A percentile compares a stretch with the other conserved stretches of the same genome.
phyloP scores from a whole-genome alignment of 768 basidiomycete species.

The Phaeotremella skinneri region DNA sequence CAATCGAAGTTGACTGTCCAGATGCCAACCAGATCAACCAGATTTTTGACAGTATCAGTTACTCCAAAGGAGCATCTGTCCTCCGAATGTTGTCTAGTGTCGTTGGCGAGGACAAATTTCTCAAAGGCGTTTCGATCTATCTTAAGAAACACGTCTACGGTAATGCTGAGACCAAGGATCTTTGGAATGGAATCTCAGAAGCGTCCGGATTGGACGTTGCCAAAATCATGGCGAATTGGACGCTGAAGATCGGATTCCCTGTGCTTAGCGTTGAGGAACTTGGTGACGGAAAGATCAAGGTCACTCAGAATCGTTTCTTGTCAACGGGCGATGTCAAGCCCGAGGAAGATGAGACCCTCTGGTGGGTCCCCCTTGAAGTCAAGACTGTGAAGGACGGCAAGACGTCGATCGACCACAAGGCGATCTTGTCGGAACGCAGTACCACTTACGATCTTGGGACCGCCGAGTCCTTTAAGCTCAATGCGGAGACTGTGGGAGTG shows the following conservation, averaged over 20 bases:
- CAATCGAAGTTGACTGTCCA: slow-evolving; percentile 85
- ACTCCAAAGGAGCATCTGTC: slow-evolving; percentile 69
- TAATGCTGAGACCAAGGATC: slow-evolving; percentile 78
- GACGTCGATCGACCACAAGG: slow-evolving; percentile 60
- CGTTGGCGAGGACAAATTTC: slow-evolving; percentile 83
- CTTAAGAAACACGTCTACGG: slow-evolving; percentile 81
- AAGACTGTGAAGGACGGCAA: slow-evolving; percentile 64
- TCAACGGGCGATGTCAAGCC: slow-evolving; percentile 74
- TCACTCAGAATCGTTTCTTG: slow-evolving; percentile 89
- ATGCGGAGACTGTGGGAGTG: slow-evolving; percentile 81
- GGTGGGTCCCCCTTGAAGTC: slow-evolving; percentile 75
- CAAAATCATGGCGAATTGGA: slow-evolving; percentile 87
- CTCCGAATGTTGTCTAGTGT: slow-evolving; percentile 87
- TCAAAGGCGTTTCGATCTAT: slow-evolving; percentile 85
- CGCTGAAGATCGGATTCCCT: slow-evolving; percentile 83
- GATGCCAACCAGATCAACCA: slow-evolving; percentile 81
- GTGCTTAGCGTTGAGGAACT: slow-evolving; percentile 81
- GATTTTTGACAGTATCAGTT: slow-evolving; percentile 86
- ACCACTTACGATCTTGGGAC: slow-evolving; percentile 64
- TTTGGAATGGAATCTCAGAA: slow-evolving; percentile 79
- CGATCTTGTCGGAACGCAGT: slow-evolving; percentile 69
- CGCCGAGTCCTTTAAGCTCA: slow-evolving; percentile 77
- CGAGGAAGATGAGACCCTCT: slow-evolving; percentile 82
- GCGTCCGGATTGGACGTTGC: slow-evolving; percentile 72
- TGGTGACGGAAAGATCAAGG: slow-evolving; percentile 62